Evolutionary conservation across 371 early-diverging fungal species (phyloP), one percentile per base, ranked within the genome.

Genomic region (Haplosporangium sp.): DNA sequence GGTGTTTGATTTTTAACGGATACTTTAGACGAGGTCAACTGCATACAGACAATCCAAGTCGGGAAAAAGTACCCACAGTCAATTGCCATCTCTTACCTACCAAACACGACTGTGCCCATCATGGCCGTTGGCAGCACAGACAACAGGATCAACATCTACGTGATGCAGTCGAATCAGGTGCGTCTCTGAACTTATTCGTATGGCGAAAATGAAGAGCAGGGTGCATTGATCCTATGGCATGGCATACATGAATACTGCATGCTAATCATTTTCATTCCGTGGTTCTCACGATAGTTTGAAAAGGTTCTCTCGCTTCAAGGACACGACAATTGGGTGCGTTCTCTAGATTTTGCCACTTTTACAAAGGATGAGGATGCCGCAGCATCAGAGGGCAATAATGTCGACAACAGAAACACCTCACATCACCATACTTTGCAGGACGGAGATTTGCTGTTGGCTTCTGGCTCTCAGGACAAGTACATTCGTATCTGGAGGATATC

Each of bases 311-410:
- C 87, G 9, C 83, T 98, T 16, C 87, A 90, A 47, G 98, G 98
- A 1, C 98, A 98, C 74, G 93, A 94, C 20, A 95, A 96, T 69
- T 98, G 98, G 98, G 90, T 97, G 23, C 90, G 95, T 5, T 87
- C 93, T 10, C 73, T 97, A 52, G 86, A 92, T 6, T 91, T 95
- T 63, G 90, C 90, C 0, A 90, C 89, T 10, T 91, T 87, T 71
- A 87, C 90, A 29, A 55, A 66, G 42, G 59, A 67, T 6, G 56
- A 79, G 45, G 59, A 74, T 55, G 16, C 76, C 23, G 51, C 75
- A 64, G 41, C 38, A n/a, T 43, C 59, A 23, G 23, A 36, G 10
- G 43, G 18, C 23, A 40, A 37, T 6, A 16, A 47, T 1, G 14
- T 14, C 7, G 47, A 14, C 16, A 46, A 40, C 18, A 57, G 36